Conservation (phyloP, 306 rosid genomes). For the Senna tora region DNA sequence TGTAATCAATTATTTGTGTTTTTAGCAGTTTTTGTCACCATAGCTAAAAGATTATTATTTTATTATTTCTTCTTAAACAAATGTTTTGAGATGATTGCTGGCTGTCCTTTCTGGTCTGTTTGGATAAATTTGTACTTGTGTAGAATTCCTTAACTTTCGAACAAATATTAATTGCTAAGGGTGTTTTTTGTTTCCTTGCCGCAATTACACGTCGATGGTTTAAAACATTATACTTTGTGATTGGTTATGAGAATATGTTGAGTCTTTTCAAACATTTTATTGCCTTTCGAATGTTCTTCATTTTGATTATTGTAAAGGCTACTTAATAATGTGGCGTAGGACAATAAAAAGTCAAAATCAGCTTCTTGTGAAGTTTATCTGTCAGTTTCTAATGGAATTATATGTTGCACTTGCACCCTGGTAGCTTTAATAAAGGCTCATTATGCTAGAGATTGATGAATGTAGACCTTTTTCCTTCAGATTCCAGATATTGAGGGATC, state of each 20-base stretch:
- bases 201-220: constrained; percentile 1
- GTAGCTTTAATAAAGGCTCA: constrained; percentile 21
- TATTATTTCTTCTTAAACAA: not conserved
- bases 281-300: not conserved
- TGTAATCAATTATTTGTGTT: not conserved
- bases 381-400: not conserved
- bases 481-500: constrained; percentile 98
- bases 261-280: constrained; percentile 12
- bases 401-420: not conserved
- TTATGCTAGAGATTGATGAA: constrained; percentile 34
- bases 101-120: not conserved
- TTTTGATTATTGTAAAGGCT: constrained; percentile 22
- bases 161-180: not conserved
- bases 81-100: not conserved
- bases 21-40: not conserved
- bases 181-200: not conserved
- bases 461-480: constrained; percentile 54
- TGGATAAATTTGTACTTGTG: not conserved
- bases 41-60: not conserved
- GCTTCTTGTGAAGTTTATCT: constrained; percentile 14
- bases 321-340: constrained; percentile 13
- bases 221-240: not conserved
- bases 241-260: constrained; percentile 12
- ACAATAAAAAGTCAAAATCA: constrained; percentile 2
- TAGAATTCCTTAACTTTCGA: constrained; percentile 22